Conservation (phyloP, 176 grass and related monocot species). For the Aegilops longissima region DNA sequence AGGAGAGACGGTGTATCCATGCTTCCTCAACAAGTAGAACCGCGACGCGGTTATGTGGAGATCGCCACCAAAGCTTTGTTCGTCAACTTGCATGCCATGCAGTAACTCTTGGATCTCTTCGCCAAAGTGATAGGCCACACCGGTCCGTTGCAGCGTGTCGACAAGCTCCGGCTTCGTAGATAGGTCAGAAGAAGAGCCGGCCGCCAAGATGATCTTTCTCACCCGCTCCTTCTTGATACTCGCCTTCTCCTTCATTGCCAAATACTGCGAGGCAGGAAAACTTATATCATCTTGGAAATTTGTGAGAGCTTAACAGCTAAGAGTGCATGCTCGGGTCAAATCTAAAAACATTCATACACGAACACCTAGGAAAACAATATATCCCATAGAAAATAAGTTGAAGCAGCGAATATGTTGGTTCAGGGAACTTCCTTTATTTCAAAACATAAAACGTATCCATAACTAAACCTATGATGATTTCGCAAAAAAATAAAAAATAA, state of each 20-base stretch:
- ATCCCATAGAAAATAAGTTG: too few relatives aligned
- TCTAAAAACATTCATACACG: neutral
- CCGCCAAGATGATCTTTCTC: neutral
- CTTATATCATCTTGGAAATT: neutral
- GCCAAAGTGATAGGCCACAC: conserved; percentile 37
- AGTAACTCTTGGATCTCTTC: conserved; percentile 30
- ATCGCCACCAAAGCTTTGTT: neutral
- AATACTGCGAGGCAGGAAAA: neutral
- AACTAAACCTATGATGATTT: neutral
- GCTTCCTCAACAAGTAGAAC: conserved; percentile 46
- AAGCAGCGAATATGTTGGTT: too few relatives aligned
- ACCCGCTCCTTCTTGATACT: neutral
- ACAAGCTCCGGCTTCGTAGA: conserved; percentile 20
- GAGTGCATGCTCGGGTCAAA: neutral
- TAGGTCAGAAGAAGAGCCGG: neutral
- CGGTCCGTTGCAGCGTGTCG: conserved; percentile 12
- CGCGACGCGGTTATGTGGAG: neutral
- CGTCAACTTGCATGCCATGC: neutral
- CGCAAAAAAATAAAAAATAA: too few relatives aligned
- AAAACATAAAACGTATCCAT: too few relatives aligned
- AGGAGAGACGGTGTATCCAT: conserved; percentile 24
- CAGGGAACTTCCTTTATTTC: neutral
- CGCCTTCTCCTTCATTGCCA: neutral
- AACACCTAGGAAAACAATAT: neutral
- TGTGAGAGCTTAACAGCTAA: neutral